These are phyloP conservation scores for Entomortierella parvispora DNA, from an alignment of 192 early-diverging fungal genomes.

Conservation along the genomic window DNA sequence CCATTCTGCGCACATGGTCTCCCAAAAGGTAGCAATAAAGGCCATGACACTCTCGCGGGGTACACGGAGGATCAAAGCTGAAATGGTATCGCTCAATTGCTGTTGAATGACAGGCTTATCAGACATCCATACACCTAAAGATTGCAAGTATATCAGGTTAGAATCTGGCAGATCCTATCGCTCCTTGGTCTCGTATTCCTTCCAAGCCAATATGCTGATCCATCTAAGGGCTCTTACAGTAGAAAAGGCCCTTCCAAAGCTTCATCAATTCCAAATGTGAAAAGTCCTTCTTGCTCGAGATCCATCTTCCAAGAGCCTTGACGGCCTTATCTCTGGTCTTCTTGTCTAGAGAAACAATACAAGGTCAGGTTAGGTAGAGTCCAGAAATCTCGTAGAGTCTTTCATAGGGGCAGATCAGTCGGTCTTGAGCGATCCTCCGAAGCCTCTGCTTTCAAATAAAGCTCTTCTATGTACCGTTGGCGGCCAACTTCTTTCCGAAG, in stretches of 20 bases:
- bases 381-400: too few species aligned
- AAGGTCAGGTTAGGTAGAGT: background rate
- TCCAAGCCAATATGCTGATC: background rate
- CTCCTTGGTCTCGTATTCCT: too few species aligned
- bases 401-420: too few species aligned
- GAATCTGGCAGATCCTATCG: too few species aligned
- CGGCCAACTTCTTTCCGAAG: constrained; percentile 75
- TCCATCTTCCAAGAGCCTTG: constrained; percentile 64
- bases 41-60: constrained; percentile 57
- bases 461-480: constrained; percentile 80
- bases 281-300: constrained; percentile 63
- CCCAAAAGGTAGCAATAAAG: constrained; percentile 75
- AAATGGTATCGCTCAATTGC: constrained; percentile 84
- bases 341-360: constrained; percentile 65
- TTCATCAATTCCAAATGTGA: constrained; percentile 75
- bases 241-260: constrained; percentile 94
- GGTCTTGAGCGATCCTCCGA: too few species aligned
- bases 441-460: too few species aligned
- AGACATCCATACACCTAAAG: constrained; percentile 96
- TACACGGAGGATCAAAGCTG: constrained; percentile 62
- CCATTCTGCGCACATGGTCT: constrained; percentile 76
- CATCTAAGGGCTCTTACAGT: constrained; percentile 82
- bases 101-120: constrained; percentile 95
- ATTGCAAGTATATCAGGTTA: too few species aligned
- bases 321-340: constrained; percentile 79